A percentile compares a stretch with the other conserved stretches of the same genome.
These are phyloP conservation scores for Trichoderma asperellum DNA, from an alignment of 2,329 filamentous ascomycete species.

Conservation along the genomic window DNA sequence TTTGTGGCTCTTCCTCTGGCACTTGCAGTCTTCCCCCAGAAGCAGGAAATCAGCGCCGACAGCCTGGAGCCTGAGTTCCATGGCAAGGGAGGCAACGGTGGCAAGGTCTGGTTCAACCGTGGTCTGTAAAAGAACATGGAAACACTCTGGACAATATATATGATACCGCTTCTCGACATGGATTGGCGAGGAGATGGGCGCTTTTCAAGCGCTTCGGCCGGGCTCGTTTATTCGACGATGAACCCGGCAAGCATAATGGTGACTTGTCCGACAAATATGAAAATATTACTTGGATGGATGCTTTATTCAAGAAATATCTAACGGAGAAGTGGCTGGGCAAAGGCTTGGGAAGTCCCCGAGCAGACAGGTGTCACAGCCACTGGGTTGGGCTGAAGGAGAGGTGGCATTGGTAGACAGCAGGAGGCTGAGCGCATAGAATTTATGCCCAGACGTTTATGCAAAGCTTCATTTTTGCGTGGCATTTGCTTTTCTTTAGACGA, in stretches of 20 bases:
- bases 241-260: background rate
- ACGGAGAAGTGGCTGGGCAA: background rate
- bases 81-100: constrained; percentile 74
- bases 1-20: constrained; percentile 88
- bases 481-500: background rate
- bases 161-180: background rate
- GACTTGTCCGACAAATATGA: background rate
- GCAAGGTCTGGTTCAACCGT: constrained; percentile 93
- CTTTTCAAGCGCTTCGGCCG: background rate
- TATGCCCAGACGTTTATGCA: constrained; percentile 2
- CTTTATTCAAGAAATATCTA: background rate
- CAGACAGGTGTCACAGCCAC: background rate
- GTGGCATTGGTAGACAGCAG: constrained; percentile 6
- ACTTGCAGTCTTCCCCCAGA: constrained; percentile 88
- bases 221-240: background rate
- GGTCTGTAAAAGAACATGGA: constrained; percentile 67
- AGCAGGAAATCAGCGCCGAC: constrained; percentile 77
- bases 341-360: background rate
- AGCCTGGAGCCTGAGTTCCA: constrained; percentile 86
- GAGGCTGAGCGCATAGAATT: background rate
- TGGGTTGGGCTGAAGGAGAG: background rate
- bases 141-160: background rate
- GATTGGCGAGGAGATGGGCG: background rate
- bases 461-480: background rate
- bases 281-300: background rate